Evolutionary conservation across 2,329 filamentous ascomycete species (phyloP).

Genomic region (Trichoderma pleuroti): DNA sequence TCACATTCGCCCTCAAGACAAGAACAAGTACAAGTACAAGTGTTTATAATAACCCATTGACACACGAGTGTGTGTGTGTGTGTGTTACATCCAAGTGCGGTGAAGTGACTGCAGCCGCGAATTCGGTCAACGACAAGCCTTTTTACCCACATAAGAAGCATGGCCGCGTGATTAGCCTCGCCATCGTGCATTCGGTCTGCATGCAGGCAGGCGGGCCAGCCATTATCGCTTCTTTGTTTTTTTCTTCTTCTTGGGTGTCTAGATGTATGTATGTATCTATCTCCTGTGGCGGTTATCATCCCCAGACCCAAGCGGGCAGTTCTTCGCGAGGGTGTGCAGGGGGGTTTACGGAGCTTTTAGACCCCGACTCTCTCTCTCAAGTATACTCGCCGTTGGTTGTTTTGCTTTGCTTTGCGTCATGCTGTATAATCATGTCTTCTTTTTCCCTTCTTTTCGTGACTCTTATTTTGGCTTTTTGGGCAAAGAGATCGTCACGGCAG

Average conservation of each 20-base stretch:
- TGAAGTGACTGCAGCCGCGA: background rate
- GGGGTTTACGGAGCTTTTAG: background rate
- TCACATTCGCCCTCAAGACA: background rate
- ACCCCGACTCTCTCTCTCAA: background rate
- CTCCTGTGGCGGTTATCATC: no score
- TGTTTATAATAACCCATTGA: background rate
- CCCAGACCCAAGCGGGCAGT: background rate
- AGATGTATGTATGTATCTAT: no score
- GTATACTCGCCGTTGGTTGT: background rate
- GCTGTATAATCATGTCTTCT: background rate
- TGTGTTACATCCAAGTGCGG: background rate
- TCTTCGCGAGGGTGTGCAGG: background rate
- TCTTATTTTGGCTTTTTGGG: background rate
- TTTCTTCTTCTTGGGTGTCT: background rate
- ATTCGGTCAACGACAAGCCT: background rate
- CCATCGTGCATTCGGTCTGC: constrained; percentile 12
- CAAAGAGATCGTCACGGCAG: background rate
- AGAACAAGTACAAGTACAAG: background rate
- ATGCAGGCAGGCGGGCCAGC: background rate
- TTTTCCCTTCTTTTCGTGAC: background rate
- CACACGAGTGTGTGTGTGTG: background rate
- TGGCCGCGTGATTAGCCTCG: background rate
- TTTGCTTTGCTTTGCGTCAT: background rate
- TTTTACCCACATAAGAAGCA: constrained; percentile 2
- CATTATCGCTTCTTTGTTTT: background rate